Conservation (phyloP, 2,329 filamentous ascomycete species). For the Aspergillus sp. region DNA sequence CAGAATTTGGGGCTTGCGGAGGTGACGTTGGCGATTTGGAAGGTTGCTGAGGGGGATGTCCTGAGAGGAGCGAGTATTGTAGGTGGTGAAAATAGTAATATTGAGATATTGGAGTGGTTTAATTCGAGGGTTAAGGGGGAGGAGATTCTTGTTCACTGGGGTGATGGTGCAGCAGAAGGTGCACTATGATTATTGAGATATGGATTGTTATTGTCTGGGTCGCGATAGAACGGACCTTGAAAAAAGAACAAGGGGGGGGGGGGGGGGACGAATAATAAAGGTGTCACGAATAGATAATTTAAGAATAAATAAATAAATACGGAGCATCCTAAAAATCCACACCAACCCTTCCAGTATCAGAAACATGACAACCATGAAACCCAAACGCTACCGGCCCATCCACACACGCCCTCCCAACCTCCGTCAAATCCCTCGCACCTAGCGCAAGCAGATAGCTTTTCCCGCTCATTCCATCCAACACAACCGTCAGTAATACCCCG, state of each 20-base stretch:
- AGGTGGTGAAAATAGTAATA: conserved; percentile 30
- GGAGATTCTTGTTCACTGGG: conserved; percentile 36
- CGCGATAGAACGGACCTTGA: not conserved
- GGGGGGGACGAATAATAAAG: not conserved
- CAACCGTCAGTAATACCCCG: conserved; percentile 53
- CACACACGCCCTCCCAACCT: conserved; percentile 53
- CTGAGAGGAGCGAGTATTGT: conserved; percentile 46
- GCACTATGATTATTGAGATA: no score
- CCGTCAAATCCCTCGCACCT: conserved; percentile 52
- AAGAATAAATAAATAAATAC: not conserved
- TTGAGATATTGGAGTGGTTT: conserved; percentile 59
- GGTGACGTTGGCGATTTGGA: conserved; percentile 44
- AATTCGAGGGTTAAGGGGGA: conserved; percentile 54
- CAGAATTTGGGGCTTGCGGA: conserved; percentile 50
- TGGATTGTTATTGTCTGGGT: no score
- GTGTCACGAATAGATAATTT: no score
- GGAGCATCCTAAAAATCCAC: not conserved
- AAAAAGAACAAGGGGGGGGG: not conserved
- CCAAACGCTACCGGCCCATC: conserved; percentile 52
- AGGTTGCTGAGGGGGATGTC: conserved; percentile 44
- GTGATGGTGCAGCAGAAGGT: not conserved
- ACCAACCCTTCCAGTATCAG: conserved; percentile 13
- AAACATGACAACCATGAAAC: conserved; percentile 52
- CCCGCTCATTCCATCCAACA: conserved; percentile 51
- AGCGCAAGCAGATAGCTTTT: conserved; percentile 54